Percentiles rank a stretch among this genome's conserved stretches.
Conservation (phyloP, 2,329 filamentous ascomycete species). For the Cladorrhinum sp. region DNA sequence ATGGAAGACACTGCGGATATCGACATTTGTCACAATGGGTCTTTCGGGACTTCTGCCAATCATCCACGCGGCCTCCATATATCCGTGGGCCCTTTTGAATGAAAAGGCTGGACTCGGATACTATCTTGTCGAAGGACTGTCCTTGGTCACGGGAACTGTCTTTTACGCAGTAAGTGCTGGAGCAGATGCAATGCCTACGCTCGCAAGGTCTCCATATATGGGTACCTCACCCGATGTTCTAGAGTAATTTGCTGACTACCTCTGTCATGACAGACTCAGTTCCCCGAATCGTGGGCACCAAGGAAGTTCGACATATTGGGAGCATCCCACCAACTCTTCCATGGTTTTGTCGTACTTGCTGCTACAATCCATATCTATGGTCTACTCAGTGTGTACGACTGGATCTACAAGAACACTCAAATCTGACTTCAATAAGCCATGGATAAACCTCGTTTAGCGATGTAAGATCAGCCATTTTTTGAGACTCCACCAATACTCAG, state of each 20-base stretch:
- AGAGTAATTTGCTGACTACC: background rate
- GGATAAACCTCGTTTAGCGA: too few relatives aligned
- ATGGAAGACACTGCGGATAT: slow-evolving; percentile 37
- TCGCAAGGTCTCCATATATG: background rate
- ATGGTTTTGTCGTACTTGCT: too few relatives aligned
- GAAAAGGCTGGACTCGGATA: background rate
- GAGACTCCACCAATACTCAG: too few relatives aligned
- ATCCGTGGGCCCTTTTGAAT: background rate
- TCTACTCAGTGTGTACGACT: too few relatives aligned
- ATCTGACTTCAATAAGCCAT: too few relatives aligned
- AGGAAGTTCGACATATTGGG: too few relatives aligned
- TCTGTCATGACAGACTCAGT: background rate
- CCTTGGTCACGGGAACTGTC: background rate
- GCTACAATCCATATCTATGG: too few relatives aligned
- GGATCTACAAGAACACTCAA: too few relatives aligned
- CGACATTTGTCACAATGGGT: slow-evolving; percentile 38
- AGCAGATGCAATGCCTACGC: too few relatives aligned
- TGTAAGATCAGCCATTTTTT: too few relatives aligned
- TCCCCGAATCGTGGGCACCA: too few relatives aligned
- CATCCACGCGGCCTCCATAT: slow-evolving; percentile 34
- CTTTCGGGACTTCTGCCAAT: slow-evolving; percentile 40
- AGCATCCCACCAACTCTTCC: too few relatives aligned
- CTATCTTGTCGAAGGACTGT: background rate
- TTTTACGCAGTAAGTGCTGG: background rate
- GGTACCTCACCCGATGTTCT: background rate